Evolutionary conservation across 345 rosid species (phyloP), one percentile per base, ranked within the genome.

Genomic region (Rhodamnia argentea): DNA sequence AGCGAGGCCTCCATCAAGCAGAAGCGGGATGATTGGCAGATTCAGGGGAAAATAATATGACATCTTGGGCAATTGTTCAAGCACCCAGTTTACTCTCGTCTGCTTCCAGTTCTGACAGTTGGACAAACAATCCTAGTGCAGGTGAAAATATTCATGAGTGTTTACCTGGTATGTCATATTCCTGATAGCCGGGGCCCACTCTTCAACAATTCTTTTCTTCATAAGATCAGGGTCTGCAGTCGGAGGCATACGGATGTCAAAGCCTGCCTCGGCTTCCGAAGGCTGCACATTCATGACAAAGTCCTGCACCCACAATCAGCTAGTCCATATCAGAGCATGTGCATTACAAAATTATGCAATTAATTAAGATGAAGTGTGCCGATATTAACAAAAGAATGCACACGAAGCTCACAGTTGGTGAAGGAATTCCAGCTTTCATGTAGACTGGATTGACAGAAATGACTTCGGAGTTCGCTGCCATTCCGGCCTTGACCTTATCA

Each of bases 231-330:
- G 96, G 84, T 97, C 99, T 0, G 91, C 86, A 18, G 94, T 91
- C 57, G 99, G 99, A 32, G 99, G 95, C 87, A 97, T 84, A 90
- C 99, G 93, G 74, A 95, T 10, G 87, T 95, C 94, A 90, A 92
- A 96, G 14, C 99, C 99, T 40, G 98, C 99, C 91, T 94, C 96
- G n/a, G 98, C 99, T 29, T 94, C 99, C 3, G 99, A 95, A 82
- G 98, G 99, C 59, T 96, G 99, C 96, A 96, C 87, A 90, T 96
- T 97, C 96, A 97, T 97, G 83, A 94, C 95, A 92, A 92, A 96
- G 5, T 98, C 99, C 98, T 94, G 55, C 78, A 87, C 64, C 86
- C 55, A 82, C 50, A 0, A 75, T 74, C 85, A 85, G 60, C 76
- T 18, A 54, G 52, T 32, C 87, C 50, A 55, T 23, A 52, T 75